phyloP scores from a whole-genome alignment of 2,329 filamentous ascomycete species.

The Aulographum hederae region DNA sequence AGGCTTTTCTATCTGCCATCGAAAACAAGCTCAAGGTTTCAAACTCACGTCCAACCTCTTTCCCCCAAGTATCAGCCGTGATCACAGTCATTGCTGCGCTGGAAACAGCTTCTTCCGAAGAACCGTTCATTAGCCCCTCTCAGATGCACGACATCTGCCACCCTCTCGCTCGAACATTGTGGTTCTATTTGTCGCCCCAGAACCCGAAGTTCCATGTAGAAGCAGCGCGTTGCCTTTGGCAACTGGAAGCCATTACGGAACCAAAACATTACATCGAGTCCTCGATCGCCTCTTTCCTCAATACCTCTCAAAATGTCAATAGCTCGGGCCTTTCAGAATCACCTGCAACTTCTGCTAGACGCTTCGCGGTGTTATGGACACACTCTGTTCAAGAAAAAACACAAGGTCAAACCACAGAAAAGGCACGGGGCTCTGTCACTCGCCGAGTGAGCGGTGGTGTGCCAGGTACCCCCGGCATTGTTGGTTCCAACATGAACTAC shows the following conservation, averaged over 20 bases:
- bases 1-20: too few relatives aligned
- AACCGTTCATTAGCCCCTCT: conserved; percentile 13
- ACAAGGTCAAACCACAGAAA: conserved; percentile 7
- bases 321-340: too few relatives aligned
- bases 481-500: conserved; percentile 35
- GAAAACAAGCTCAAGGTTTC: too few relatives aligned
- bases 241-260: conserved; percentile 56
- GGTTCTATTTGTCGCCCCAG: conserved; percentile 63
- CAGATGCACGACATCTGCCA: conserved; percentile 43
- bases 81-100: conserved; percentile 15
- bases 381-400: conserved; percentile 38
- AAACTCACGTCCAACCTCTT: too few relatives aligned
- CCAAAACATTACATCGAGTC: conserved; percentile 63
- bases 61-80: conserved; percentile 5
- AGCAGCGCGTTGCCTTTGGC: conserved; percentile 70
- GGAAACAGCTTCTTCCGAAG: conserved; percentile 11
- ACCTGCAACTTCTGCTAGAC: conserved; percentile 41
- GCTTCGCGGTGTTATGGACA: conserved; percentile 66
- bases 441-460: conserved; percentile 12
- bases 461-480: conserved; percentile 13
- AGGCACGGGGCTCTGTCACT: conserved; percentile 4
- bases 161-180: conserved; percentile 53
- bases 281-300: conserved; percentile 51
- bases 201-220: conserved; percentile 91
- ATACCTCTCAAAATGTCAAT: too few relatives aligned